Conservation (phyloP, 139 green algal genomes). For the Spirogloea muscicola region DNA sequence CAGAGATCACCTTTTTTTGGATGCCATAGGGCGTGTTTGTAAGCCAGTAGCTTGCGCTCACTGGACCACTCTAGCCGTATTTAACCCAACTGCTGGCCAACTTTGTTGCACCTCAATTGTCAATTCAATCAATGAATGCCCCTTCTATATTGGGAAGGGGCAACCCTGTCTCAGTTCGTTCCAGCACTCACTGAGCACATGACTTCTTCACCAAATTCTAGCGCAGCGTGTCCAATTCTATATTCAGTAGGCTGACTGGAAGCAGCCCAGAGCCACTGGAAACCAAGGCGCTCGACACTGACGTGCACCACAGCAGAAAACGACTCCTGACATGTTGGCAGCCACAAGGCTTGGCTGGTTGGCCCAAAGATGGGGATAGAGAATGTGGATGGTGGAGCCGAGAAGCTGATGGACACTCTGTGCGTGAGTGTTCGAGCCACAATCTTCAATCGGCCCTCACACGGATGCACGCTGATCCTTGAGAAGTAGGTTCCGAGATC, state of each 20-base stretch:
- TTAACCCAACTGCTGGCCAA: too few relatives aligned
- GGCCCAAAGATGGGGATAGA: not conserved
- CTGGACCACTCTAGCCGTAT: too few relatives aligned
- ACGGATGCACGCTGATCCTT: not conserved
- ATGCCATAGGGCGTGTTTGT: too few relatives aligned
- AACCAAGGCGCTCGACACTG: not conserved
- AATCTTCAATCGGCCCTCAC: not conserved
- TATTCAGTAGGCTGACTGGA: not conserved
- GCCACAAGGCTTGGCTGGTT: not conserved
- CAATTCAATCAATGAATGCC: too few relatives aligned
- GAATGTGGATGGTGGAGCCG: not conserved
- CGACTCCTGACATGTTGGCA: not conserved
- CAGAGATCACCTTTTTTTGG: too few relatives aligned
- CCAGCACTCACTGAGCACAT: too few relatives aligned
- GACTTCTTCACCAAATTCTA: conserved; percentile 1
- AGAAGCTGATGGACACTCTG: not conserved
- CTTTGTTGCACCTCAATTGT: too few relatives aligned
- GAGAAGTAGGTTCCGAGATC: not conserved
- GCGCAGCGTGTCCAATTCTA: not conserved
- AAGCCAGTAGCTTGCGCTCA: too few relatives aligned
- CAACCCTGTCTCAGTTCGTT: too few relatives aligned
- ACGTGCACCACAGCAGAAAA: conserved; percentile 1
- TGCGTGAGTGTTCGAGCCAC: not conserved
- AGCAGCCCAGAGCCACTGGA: not conserved
- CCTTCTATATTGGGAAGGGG: too few relatives aligned